Percentiles rank a stretch among this genome's conserved stretches.
phyloP scores from a whole-genome alignment of 2,329 filamentous ascomycete genomes.

The Colletotrichum lindemuthianum region DNA sequence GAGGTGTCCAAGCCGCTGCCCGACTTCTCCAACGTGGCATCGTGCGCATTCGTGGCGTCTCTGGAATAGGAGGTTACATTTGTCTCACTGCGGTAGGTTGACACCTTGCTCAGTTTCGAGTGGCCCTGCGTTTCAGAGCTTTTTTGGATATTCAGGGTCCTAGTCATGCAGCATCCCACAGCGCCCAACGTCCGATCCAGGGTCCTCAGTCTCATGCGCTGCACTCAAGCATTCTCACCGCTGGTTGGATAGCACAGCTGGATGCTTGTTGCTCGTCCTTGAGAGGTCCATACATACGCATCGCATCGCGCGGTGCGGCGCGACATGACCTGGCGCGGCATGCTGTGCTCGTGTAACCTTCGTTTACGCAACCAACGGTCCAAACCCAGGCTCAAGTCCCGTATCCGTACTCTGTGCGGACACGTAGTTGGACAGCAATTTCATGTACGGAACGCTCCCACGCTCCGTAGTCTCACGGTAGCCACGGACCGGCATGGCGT shows the following conservation, averaged over 20 bases:
- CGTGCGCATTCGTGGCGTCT: not conserved
- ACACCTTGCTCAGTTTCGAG: slow-evolving; percentile 26
- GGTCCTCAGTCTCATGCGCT: slow-evolving; percentile 26
- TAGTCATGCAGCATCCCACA: slow-evolving; percentile 26
- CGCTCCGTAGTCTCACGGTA: no score
- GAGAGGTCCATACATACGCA: not conserved
- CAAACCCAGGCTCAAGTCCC: slow-evolving; percentile 21
- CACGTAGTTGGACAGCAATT: no score
- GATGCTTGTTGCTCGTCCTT: not conserved
- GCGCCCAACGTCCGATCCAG: slow-evolving; percentile 20
- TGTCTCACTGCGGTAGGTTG: not conserved
- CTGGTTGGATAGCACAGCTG: slow-evolving; percentile 15
- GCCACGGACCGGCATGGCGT: no score
- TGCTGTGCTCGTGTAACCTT: slow-evolving; percentile 2
- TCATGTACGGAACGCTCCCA: slow-evolving; percentile 2
- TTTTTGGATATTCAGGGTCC: slow-evolving; percentile 31
- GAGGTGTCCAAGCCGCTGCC: slow-evolving; percentile 2
- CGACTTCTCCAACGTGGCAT: slow-evolving; percentile 4
- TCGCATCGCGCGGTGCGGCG: not conserved
- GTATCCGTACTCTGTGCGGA: not conserved
- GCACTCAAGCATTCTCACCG: slow-evolving; percentile 17
- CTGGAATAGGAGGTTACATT: not conserved
- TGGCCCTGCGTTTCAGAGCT: slow-evolving; percentile 28
- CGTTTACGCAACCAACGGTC: slow-evolving; percentile 5
- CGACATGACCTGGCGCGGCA: not conserved